phyloP scores from a whole-genome alignment of 2,329 filamentous ascomycete species.

The Aspergillus sp. region DNA sequence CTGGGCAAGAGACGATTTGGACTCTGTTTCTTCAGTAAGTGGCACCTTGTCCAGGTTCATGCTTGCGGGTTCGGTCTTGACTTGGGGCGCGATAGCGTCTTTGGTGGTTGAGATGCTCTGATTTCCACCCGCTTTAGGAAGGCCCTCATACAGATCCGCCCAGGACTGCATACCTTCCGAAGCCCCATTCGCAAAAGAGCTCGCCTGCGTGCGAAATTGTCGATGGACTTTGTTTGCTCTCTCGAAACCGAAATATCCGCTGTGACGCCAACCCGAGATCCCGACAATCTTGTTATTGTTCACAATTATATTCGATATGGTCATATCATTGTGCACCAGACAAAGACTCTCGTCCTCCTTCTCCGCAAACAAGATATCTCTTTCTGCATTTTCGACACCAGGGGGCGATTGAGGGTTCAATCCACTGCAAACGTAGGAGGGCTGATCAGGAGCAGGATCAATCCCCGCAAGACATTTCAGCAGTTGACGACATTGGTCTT shows the following conservation, averaged over 20 bases:
- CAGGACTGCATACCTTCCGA: conserved; percentile 24
- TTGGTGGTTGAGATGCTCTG: conserved; percentile 12
- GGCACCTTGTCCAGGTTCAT: conserved; percentile 30
- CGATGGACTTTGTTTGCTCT: conserved; percentile 33
- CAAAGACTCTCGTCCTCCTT: conserved; percentile 24
- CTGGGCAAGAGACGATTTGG: conserved; percentile 20
- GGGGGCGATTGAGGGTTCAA: conserved; percentile 29
- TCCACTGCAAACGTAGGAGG: conserved; percentile 33
- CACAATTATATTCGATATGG: conserved; percentile 37
- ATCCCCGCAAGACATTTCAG: conserved; percentile 25
- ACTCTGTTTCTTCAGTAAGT: conserved; percentile 23
- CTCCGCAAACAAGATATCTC: conserved; percentile 32
- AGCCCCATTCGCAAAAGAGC: conserved; percentile 12
- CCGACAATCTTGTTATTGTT: conserved; percentile 36
- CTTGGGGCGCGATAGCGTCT: conserved; percentile 20
- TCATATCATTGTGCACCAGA: conserved; percentile 38
- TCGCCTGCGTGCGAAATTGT: conserved; percentile 26
- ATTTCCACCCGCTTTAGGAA: conserved; percentile 15
- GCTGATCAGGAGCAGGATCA: conserved; percentile 24
- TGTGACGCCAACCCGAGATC: conserved; percentile 37
- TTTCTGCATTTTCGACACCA: conserved; percentile 24
- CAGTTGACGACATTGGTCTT: conserved; percentile 36
- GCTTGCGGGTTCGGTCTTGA: conserved; percentile 34
- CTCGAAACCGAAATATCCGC: conserved; percentile 38
- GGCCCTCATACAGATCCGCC: conserved; percentile 35